A percentile compares a stretch with the other conserved stretches of the same genome.
Conservation (phyloP, 768 basidiomycete species). For the Roridomyces roridus region DNA sequence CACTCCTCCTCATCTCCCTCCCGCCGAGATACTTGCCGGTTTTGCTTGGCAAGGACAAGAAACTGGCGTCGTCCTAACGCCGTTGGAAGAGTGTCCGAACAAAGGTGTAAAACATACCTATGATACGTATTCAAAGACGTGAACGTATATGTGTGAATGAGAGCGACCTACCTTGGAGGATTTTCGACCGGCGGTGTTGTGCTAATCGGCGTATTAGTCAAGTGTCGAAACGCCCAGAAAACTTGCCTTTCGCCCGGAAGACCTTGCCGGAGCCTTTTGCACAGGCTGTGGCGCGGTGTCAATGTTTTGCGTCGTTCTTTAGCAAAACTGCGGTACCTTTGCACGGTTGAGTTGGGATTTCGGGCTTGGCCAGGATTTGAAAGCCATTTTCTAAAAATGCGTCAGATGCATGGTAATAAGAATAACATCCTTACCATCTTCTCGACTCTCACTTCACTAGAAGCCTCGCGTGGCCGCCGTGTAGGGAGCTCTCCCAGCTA, state of each 20-base stretch:
- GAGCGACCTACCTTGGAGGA: too few species aligned
- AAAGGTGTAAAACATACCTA: constrained; percentile 15
- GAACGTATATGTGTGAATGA: neutral
- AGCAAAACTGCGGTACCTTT: neutral
- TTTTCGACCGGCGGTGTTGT: too few species aligned
- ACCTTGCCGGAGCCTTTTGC: too few species aligned
- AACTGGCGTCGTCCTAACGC: neutral
- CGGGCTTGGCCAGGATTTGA: constrained; percentile 12
- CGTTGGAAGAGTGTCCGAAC: neutral
- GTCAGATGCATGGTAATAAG: neutral
- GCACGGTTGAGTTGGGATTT: neutral
- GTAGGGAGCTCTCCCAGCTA: constrained; percentile 16
- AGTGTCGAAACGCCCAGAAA: too few species aligned
- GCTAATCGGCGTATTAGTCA: too few species aligned
- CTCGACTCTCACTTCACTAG: neutral
- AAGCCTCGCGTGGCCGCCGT: neutral
- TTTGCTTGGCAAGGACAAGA: neutral
- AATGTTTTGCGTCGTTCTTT: neutral
- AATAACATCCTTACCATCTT: neutral
- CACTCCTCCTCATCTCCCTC: constrained; percentile 4
- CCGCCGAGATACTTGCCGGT: neutral
- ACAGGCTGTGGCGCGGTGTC: too few species aligned
- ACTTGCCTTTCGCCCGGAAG: too few species aligned
- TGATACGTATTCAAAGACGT: neutral
- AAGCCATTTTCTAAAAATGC: constrained; percentile 9